Base-by-base conservation (phyloP, 179 eudicot genomes). In the Vitellaria paradoxa region DNA sequence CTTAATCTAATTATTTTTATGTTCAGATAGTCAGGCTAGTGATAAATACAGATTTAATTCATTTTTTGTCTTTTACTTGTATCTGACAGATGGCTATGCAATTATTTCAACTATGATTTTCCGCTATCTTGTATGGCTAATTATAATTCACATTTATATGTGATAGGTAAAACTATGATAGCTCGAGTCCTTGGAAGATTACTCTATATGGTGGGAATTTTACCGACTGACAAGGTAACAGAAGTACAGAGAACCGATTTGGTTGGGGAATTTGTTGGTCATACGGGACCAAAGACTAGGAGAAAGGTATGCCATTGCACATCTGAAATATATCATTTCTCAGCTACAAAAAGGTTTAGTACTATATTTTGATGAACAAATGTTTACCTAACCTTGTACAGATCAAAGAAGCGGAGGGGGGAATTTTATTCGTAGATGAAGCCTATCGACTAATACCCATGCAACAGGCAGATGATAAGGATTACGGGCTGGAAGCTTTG, bases 351-450 rank as follows among this genome's bases (percentile, higher is more conserved):
- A 47, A 30, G n/a, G 63, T 40, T 20, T 10, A 1, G 49, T 46
- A 17, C 20, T 46, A 60, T 64, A 9, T 57, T 55, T 6, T 23
- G 30, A 17, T 30, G 7, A 76, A 21, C 62, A 74, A 21, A 24
- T 65, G 12, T 49, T 26, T 49, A 37, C 0, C 52, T 15, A 45
- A 74, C 47, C 46, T 15, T 68, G 56, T 78, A 70, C 87, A 96
- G 99, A 84, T 96, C 17, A 90, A 96, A 87, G 99, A 96, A 83
- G 98, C 97, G 1, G 98, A 96, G 73, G 99, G 99, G 30, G 99
- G 99, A 46, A 94, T 96, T 79, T 90, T 96, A 30, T 96, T 96
- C 66, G 98, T 96, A 15, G 99, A 96, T 60, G 98, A 96, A 85
- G 99, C 99, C 46, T 93, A 93, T 77, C 93, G 99, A 70, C 86